phyloP scores from a whole-genome alignment of 768 basidiomycete species.

The Tylopilus felleus region DNA sequence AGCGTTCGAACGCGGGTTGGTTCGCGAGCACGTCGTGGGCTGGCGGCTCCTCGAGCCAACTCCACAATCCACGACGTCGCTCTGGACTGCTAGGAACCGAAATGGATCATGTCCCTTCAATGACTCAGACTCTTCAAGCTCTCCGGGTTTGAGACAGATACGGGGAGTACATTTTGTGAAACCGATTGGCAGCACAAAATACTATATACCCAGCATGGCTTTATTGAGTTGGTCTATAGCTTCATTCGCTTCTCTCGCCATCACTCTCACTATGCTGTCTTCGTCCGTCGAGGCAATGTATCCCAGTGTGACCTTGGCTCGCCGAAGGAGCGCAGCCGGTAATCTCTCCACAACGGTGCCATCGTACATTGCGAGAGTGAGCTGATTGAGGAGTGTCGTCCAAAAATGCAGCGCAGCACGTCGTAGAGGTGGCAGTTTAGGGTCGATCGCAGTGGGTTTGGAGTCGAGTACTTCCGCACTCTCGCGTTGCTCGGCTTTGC shows the following conservation, averaged over 20 bases:
- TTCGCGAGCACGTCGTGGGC: constrained; percentile 29
- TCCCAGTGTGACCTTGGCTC: constrained; percentile 57
- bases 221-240: constrained; percentile 48
- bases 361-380: constrained; percentile 51
- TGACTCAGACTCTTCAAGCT: constrained; percentile 76
- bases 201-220: constrained; percentile 37
- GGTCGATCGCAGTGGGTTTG: constrained; percentile 51
- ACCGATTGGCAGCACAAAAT: not conserved
- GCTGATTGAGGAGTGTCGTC: constrained; percentile 60
- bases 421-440: constrained; percentile 76
- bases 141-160: constrained; percentile 88
- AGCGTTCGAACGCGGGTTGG: not conserved
- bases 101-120: constrained; percentile 58
- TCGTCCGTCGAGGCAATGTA: constrained; percentile 72
- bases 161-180: constrained; percentile 50
- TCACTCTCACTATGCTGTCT: constrained; percentile 66
- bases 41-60: constrained; percentile 22
- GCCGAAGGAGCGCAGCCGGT: constrained; percentile 38
- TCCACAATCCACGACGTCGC: constrained; percentile 21
- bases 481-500: constrained; percentile 5
- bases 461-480: constrained; percentile 40
- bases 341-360: constrained; percentile 10
- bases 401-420: constrained; percentile 87
- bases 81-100: constrained; percentile 44
- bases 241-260: constrained; percentile 71